These are phyloP conservation scores for Solidago caesia DNA, from an alignment of 129 eudicot species.

Conservation along the genomic window DNA sequence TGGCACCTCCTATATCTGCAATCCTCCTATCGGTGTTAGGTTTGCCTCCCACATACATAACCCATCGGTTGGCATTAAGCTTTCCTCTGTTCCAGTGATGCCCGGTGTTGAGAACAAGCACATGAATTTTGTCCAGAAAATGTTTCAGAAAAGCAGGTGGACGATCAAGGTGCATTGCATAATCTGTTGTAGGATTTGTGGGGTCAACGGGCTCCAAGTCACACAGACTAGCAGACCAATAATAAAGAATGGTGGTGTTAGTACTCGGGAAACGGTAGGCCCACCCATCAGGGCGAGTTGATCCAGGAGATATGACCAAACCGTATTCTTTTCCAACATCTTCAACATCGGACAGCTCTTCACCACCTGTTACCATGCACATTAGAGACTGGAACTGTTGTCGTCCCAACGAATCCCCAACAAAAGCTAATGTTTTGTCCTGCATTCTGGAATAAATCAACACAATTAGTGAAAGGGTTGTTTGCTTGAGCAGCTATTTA, in stretches of 20 bases:
- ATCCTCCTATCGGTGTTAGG: slow-evolving; percentile 59
- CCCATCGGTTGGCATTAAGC: slow-evolving; percentile 14
- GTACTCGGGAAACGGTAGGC: slow-evolving; percentile 69
- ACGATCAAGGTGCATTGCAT: slow-evolving; percentile 83
- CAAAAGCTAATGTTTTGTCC: slow-evolving; percentile 74
- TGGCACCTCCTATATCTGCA: slow-evolving; percentile 53
- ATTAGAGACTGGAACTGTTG: slow-evolving; percentile 31
- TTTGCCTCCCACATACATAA: slow-evolving; percentile 65
- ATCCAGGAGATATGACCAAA: slow-evolving; percentile 55
- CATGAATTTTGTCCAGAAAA: slow-evolving; percentile 51
- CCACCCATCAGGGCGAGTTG: slow-evolving; percentile 83
- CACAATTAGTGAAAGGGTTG: too few species aligned
- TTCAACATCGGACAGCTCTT: slow-evolving; percentile 52
- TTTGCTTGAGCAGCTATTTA: too few species aligned
- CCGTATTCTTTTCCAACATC: slow-evolving; percentile 80
- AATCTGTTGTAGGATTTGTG: slow-evolving; percentile 36
- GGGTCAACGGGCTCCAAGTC: slow-evolving; percentile 56
- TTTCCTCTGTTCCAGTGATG: slow-evolving; percentile 97
- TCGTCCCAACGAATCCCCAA: slow-evolving; percentile 88
- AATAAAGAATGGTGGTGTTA: slow-evolving; percentile 77
- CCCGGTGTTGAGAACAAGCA: slow-evolving; percentile 76
- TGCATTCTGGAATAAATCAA: slow-evolving; percentile 34
- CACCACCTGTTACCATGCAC: slow-evolving; percentile 84
- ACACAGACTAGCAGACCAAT: slow-evolving; percentile 85
- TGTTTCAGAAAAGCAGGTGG: slow-evolving; percentile 71